These are phyloP conservation scores for Leishmania major DNA, from an alignment of 208 protist species.

Conservation along the genomic window DNA sequence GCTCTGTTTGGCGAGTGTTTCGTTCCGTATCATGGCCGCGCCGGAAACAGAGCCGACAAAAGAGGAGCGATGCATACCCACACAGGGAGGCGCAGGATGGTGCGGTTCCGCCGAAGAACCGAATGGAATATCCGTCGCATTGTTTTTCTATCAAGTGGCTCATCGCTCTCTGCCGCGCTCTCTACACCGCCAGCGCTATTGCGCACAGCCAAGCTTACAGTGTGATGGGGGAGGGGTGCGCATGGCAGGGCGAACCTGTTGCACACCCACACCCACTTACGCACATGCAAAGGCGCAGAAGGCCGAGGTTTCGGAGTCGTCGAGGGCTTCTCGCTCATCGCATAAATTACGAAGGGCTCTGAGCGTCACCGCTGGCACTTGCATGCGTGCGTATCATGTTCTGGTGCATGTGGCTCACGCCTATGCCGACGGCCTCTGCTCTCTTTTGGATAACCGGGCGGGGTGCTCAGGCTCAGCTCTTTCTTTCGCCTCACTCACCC, in stretches of 20 bases:
- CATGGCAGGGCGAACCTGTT: neutral
- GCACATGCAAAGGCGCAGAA: neutral
- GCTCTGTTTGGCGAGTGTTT: neutral
- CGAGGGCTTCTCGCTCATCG: neutral
- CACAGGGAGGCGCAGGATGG: neutral
- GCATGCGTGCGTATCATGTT: neutral
- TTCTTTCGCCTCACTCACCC: neutral
- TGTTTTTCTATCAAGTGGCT: neutral
- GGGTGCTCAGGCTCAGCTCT: neutral
- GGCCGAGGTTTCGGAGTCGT: neutral
- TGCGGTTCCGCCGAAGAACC: neutral
- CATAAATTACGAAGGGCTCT: neutral
- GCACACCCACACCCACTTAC: neutral
- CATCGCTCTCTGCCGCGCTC: neutral
- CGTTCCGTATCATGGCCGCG: neutral
- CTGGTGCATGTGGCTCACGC: neutral
- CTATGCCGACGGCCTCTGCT: neutral
- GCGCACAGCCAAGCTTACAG: neutral
- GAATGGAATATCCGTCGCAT: neutral
- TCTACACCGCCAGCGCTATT: neutral
- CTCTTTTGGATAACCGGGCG: neutral
- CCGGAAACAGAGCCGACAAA: neutral
- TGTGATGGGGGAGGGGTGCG: neutral
- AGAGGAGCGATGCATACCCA: neutral
- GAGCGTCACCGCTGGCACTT: neutral